Percentiles rank a stretch among this genome's conserved stretches.
Evolutionary conservation across 2,329 filamentous ascomycete genomes (phyloP).

Genomic region (Penicillium corylophilum): DNA sequence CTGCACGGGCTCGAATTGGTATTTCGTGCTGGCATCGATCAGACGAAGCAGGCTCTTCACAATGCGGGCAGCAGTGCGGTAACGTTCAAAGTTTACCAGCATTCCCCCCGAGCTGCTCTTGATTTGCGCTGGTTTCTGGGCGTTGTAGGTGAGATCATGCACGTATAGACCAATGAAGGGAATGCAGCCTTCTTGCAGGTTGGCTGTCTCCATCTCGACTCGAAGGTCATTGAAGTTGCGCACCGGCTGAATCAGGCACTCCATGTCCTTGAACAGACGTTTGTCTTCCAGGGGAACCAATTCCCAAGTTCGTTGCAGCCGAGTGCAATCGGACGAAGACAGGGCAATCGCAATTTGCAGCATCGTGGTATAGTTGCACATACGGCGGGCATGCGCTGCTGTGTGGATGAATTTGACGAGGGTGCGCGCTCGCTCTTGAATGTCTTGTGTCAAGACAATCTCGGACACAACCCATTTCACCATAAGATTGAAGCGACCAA

Average conservation of each 20-base stretch:
- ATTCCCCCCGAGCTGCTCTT: conserved; percentile 49
- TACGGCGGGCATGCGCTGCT: conserved; percentile 56
- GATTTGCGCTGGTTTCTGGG: conserved; percentile 63
- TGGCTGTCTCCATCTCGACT: conserved; percentile 62
- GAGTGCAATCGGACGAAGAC: conserved; percentile 58
- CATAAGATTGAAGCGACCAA: conserved; percentile 65
- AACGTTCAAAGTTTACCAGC: conserved; percentile 66
- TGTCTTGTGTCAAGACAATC: conserved; percentile 57
- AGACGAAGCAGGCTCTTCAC: conserved; percentile 63
- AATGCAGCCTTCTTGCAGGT: conserved; percentile 61
- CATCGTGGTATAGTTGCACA: conserved; percentile 66
- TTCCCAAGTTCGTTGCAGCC: conserved; percentile 59
- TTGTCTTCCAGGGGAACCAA: conserved; percentile 56
- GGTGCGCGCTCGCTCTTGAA: conserved; percentile 59
- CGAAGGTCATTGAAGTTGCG: conserved; percentile 64
- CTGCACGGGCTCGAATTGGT: conserved; percentile 57
- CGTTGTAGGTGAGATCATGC: conserved; percentile 66
- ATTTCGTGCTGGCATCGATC: conserved; percentile 63
- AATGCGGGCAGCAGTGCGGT: conserved; percentile 63
- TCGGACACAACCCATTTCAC: conserved; percentile 67
- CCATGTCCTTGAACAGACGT: conserved; percentile 57
- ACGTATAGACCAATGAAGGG: conserved; percentile 67
- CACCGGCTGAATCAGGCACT: conserved; percentile 60
- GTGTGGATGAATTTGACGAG: conserved; percentile 65
- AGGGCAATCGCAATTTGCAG: conserved; percentile 64